Percentiles rank a stretch among this genome's conserved stretches.
Conservation (phyloP, 169 alveolate species). For the Plasmodium malariae region DNA sequence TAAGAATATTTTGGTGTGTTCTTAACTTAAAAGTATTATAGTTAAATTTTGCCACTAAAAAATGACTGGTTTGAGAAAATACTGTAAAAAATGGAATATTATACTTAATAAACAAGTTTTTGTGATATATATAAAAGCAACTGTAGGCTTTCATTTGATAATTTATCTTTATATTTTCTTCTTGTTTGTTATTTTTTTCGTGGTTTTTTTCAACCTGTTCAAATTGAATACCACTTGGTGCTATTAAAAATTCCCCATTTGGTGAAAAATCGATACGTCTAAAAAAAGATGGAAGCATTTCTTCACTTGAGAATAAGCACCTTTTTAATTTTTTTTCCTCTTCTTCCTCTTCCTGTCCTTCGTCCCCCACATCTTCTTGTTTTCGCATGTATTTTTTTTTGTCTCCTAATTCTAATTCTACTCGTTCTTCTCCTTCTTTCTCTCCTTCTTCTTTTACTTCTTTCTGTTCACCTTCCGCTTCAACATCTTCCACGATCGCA, state of each 20-base stretch:
- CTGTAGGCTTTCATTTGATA: slow-evolving; percentile 65
- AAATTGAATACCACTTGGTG: slow-evolving; percentile 91
- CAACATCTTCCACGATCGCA: neutral
- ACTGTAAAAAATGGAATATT: slow-evolving; percentile 73
- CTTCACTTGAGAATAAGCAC: slow-evolving; percentile 88
- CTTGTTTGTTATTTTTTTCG: slow-evolving; percentile 46
- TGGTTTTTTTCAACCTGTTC: slow-evolving; percentile 63
- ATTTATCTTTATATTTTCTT: slow-evolving; percentile 55
- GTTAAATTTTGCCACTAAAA: slow-evolving; percentile 75
- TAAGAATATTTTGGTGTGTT: slow-evolving; percentile 52
- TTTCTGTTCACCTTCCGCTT: slow-evolving; percentile 15
- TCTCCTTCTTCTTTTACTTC: slow-evolving; percentile 37
- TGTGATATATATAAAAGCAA: slow-evolving; percentile 75
- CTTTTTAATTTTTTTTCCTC: slow-evolving; percentile 77
- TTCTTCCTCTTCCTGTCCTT: slow-evolving; percentile 55
- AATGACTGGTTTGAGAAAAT: slow-evolving; percentile 76
- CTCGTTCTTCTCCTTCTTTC: neutral
- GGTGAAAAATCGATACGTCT: slow-evolving; percentile 94
- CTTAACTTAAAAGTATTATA: slow-evolving; percentile 57
- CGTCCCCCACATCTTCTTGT: slow-evolving; percentile 48
- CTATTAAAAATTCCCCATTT: slow-evolving; percentile 88
- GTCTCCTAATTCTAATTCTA: slow-evolving; percentile 35
- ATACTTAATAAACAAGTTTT: slow-evolving; percentile 62
- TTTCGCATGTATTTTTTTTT: neutral
- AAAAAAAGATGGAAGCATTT: slow-evolving; percentile 89